Conservation (phyloP, 495 filamentous ascomycete genomes). For the Trichoderma erinaceum region DNA sequence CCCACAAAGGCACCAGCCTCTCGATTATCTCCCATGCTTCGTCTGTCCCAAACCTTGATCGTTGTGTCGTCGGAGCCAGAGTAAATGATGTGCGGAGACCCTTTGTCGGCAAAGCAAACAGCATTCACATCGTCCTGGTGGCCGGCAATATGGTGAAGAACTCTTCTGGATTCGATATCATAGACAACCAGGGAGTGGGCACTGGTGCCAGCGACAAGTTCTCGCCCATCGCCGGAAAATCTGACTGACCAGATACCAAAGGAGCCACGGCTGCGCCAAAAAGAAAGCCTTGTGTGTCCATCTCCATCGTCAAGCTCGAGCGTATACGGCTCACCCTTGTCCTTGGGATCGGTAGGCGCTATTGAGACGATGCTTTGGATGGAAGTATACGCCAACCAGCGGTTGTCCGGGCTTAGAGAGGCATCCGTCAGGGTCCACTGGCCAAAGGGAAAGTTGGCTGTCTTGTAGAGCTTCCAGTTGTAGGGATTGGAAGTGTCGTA, state of each 20-base stretch:
- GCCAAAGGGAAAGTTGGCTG: conserved; percentile 74
- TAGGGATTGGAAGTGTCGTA: conserved; percentile 97
- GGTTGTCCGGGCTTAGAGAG: conserved; percentile 84
- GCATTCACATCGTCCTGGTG: conserved; percentile 92
- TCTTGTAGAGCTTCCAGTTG: conserved; percentile 94
- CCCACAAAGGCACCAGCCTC: conserved; percentile 90
- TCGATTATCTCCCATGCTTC: conserved; percentile 79
- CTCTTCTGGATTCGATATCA: conserved; percentile 72
- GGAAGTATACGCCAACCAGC: conserved; percentile 81
- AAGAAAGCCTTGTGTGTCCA: background rate
- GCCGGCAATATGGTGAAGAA: conserved; percentile 67
- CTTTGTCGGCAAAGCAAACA: conserved; percentile 86
- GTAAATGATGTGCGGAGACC: conserved; percentile 90
- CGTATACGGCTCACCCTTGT: conserved; percentile 66
- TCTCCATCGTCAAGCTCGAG: conserved; percentile 54
- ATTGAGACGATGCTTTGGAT: conserved; percentile 77
- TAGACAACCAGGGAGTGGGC: conserved; percentile 81
- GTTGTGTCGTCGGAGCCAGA: conserved; percentile 94
- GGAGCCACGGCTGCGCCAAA: conserved; percentile 34
- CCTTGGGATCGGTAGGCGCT: conserved; percentile 77
- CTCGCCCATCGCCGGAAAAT: conserved; percentile 87
- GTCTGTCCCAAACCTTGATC: conserved; percentile 93
- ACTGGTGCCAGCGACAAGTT: conserved; percentile 84
- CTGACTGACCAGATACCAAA: conserved; percentile 80
- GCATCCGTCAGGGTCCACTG: conserved; percentile 97